phyloP scores from a whole-genome alignment of 306 rosid species.

The Vicia sativa region DNA sequence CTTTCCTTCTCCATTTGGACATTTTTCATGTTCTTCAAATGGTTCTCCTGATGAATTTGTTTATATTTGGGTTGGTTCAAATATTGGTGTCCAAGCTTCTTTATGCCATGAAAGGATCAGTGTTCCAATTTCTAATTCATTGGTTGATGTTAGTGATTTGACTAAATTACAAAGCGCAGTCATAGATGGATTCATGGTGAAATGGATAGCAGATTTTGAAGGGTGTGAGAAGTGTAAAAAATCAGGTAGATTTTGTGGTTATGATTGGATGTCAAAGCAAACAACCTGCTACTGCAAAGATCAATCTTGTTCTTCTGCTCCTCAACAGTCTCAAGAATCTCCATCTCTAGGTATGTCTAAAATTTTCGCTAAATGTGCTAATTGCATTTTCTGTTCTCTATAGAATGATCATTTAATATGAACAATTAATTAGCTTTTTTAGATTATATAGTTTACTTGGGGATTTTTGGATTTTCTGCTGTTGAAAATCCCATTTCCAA shows the following conservation, averaged over 20 bases:
- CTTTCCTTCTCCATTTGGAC: no score
- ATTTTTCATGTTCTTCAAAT: neutral
- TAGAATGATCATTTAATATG: no score
- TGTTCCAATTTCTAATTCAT: constrained; percentile 9
- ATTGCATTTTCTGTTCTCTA: constrained; percentile 6
- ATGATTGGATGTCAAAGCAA: constrained; percentile 21
- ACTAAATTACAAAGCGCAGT: constrained; percentile 11
- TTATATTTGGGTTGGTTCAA: neutral
- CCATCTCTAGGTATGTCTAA: constrained; percentile 27
- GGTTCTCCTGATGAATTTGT: neutral
- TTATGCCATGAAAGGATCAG: constrained; percentile 34
- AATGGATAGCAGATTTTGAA: constrained; percentile 37
- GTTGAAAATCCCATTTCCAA: no score
- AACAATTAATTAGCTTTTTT: no score
- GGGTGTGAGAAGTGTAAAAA: constrained; percentile 43
- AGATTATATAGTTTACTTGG: no score
- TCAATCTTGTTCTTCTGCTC: neutral
- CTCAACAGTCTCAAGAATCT: constrained; percentile 1
- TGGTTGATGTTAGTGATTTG: rapidly evolving
- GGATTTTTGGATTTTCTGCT: no score
- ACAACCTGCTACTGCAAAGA: constrained; percentile 44
- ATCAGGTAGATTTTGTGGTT: constrained; percentile 45
- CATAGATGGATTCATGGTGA: constrained; percentile 37
- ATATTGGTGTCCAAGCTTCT: neutral
- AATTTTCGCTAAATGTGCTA: neutral